Conservation (phyloP, 1,284 basidiomycete genomes). For the Cryptococcus sp. region DNA sequence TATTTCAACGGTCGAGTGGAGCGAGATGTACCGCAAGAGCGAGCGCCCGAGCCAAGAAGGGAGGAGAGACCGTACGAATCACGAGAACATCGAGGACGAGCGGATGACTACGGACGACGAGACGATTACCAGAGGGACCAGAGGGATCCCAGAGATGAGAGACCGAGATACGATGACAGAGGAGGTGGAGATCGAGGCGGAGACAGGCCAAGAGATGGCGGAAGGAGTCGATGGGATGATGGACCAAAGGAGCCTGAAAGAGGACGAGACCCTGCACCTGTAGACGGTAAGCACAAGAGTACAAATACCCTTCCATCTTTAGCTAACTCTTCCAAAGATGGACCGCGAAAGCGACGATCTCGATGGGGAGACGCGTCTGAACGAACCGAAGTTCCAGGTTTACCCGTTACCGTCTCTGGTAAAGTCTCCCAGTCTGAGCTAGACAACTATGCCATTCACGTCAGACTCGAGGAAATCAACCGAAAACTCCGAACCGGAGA, state of each 20-base stretch:
- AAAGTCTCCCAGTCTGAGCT: conserved; percentile 88
- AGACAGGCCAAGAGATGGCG: conserved; percentile 7
- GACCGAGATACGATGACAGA: neutral
- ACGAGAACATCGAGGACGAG: conserved; percentile 14
- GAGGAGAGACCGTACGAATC: neutral
- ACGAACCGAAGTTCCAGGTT: conserved; percentile 70
- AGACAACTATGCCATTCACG: conserved; percentile 90
- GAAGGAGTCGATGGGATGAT: conserved; percentile 17
- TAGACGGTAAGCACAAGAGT: conserved; percentile 23
- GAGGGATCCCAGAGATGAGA: conserved; percentile 7
- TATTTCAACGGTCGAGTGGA: conserved; percentile 44
- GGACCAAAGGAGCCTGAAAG: conserved; percentile 6
- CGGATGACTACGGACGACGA: conserved; percentile 11
- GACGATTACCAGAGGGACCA: conserved; percentile 27
- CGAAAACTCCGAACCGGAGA: conserved; percentile 89
- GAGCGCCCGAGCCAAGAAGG: conserved; percentile 6
- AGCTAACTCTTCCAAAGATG: conserved; percentile 53
- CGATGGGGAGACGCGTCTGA: conserved; percentile 89
- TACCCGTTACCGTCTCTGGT: conserved; percentile 87
- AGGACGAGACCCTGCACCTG: conserved; percentile 22
- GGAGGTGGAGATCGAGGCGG: conserved; percentile 2
- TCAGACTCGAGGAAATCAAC: conserved; percentile 95
- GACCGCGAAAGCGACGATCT: conserved; percentile 84
- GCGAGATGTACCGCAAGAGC: conserved; percentile 21
- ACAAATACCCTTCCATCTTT: neutral